Conservation (phyloP, 2,329 filamentous ascomycete species). For the Pyrenochaeta sp. region DNA sequence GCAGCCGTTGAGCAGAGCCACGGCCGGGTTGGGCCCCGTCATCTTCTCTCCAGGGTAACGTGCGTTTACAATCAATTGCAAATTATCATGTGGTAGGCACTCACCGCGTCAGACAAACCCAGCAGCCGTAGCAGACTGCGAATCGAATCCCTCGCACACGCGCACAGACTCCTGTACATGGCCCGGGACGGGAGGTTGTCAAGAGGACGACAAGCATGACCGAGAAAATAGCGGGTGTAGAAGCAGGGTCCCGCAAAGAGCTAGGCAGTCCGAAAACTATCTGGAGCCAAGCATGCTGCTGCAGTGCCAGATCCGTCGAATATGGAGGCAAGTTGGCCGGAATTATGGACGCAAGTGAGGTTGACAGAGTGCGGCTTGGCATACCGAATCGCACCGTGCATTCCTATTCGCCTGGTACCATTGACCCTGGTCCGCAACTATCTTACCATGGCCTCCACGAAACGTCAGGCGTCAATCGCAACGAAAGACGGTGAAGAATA, state of each 20-base stretch:
- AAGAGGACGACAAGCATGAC: slow-evolving; percentile 18
- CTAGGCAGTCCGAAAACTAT: slow-evolving; percentile 3
- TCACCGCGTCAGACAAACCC: not conserved
- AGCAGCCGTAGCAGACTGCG: not conserved
- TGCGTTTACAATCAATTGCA: slow-evolving; percentile 1
- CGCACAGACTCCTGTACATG: slow-evolving; percentile 17
- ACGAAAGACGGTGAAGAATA: not conserved
- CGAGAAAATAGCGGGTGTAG: slow-evolving; percentile 1
- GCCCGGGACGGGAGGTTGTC: slow-evolving; percentile 1
- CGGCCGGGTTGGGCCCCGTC: not conserved
- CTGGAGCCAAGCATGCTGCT: slow-evolving; percentile 13
- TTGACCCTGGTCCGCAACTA: not conserved
- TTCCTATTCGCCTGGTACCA: slow-evolving; percentile 7
- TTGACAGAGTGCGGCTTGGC: slow-evolving; percentile 14
- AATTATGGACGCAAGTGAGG: slow-evolving; percentile 18
- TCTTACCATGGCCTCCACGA: not conserved
- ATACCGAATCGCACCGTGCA: not conserved
- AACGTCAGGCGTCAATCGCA: not conserved
- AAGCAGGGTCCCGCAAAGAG: slow-evolving; percentile 24
- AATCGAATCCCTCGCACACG: slow-evolving; percentile 7
- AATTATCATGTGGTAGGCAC: not conserved
- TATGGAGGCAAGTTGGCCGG: slow-evolving; percentile 9
- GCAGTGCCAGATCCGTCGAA: slow-evolving; percentile 11
- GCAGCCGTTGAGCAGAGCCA: not conserved
- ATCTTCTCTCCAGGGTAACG: not conserved